Conservation (phyloP, 2,329 filamentous ascomycete species). For the Microdochium paspali region DNA sequence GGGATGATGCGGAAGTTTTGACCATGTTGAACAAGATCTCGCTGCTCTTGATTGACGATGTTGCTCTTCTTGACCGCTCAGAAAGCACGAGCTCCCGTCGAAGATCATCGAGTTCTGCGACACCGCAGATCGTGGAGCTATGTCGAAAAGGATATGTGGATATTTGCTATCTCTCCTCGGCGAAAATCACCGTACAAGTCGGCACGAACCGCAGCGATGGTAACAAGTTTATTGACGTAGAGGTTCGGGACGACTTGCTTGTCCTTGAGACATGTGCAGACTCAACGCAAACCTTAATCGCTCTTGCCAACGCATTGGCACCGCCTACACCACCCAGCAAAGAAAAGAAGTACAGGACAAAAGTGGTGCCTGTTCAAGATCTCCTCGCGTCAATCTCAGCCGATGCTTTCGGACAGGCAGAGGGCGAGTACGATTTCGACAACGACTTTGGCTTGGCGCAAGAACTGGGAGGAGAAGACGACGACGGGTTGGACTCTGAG, state of each 20-base stretch:
- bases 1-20: conserved; percentile 52
- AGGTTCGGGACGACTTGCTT: conserved; percentile 76
- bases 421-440: conserved; percentile 54
- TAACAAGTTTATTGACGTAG: conserved; percentile 64
- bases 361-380: conserved; percentile 77
- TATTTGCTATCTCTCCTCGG: conserved; percentile 79
- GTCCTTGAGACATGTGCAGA: conserved; percentile 94
- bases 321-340: conserved; percentile 78
- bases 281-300: conserved; percentile 86
- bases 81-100: conserved; percentile 27
- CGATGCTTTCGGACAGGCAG: conserved; percentile 62
- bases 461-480: conserved; percentile 32
- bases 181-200: conserved; percentile 57
- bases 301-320: conserved; percentile 66
- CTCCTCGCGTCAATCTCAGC: conserved; percentile 85
- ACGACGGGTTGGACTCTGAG: conserved; percentile 26
- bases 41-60: conserved; percentile 73
- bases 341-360: conserved; percentile 76
- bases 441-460: conserved; percentile 50
- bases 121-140: conserved; percentile 44
- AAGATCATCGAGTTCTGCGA: conserved; percentile 26
- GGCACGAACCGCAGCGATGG: conserved; percentile 43
- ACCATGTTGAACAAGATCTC: conserved; percentile 72
- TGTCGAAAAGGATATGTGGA: conserved; percentile 70
- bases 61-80: conserved; percentile 31